Conservation (phyloP, 768 basidiomycete species). For the Boletus rubropictus region DNA sequence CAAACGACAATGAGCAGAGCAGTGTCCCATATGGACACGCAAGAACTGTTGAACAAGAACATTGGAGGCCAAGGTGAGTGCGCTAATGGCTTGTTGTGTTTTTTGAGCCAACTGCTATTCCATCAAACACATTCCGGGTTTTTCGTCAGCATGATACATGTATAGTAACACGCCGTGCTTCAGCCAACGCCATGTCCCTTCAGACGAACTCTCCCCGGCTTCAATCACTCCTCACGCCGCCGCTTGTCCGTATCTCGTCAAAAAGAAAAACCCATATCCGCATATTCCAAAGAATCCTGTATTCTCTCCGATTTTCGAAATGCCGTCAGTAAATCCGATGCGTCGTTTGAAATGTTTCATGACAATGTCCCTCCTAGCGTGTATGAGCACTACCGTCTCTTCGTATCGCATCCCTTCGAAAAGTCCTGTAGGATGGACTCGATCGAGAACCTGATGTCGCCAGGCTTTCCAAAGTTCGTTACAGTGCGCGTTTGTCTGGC, state of each 20-base stretch:
- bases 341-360: slow-evolving; percentile 8
- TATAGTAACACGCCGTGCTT: no score
- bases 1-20: no score
- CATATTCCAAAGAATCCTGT: slow-evolving; percentile 13
- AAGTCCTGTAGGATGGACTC: slow-evolving; percentile 14
- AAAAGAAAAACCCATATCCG: slow-evolving; percentile 16
- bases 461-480: slow-evolving; percentile 20
- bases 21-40: no score
- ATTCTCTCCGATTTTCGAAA: slow-evolving; percentile 14
- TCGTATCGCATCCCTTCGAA: slow-evolving; percentile 19
- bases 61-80: no score
- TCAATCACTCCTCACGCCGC: no score
- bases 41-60: no score
- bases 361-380: slow-evolving; percentile 14
- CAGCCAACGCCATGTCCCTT: no score
- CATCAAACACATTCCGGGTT: no score
- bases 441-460: slow-evolving; percentile 20
- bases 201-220: no score
- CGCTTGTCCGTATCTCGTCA: slow-evolving; percentile 22
- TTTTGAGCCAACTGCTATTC: no score
- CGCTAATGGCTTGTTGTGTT: no score
- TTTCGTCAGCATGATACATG: no score
- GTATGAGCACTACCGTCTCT: slow-evolving; percentile 18
- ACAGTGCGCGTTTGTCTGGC: slow-evolving; percentile 18
- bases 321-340: neutral